A percentile compares a stretch with the other conserved stretches of the same genome.
Evolutionary conservation across 345 rosid genomes (phyloP).

Genomic region (Gossypium sturtianum): DNA sequence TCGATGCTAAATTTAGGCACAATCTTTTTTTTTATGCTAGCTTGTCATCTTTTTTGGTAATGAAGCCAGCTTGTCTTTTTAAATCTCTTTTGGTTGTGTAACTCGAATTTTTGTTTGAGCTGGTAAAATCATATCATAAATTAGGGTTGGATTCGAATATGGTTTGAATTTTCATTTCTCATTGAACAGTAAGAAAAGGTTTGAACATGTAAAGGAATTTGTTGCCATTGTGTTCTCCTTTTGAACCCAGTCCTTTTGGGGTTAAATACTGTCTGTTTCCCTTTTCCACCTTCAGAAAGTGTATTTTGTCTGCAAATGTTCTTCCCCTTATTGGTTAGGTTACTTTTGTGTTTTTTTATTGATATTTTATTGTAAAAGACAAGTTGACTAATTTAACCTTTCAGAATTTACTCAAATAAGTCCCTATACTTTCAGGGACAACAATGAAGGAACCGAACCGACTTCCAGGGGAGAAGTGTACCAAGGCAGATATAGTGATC

Average conservation of each 20-base stretch:
- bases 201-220: background rate
- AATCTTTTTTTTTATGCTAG: no score
- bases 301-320: constrained; percentile 35
- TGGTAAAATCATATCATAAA: no score
- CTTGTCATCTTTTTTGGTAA: no score
- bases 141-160: background rate
- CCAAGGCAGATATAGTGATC: constrained; percentile 50
- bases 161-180: constrained; percentile 12
- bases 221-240: background rate
- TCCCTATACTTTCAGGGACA: background rate
- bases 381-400: no score
- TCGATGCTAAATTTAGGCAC: background rate
- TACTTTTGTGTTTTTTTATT: no score
- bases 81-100: no score
- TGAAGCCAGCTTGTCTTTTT: no score
- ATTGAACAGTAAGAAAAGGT: constrained; percentile 1
- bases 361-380: no score
- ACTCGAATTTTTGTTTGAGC: no score
- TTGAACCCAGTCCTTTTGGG: constrained; percentile 3
- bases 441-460: constrained; percentile 43
- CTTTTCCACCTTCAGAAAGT: constrained; percentile 32
- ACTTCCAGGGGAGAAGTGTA: constrained; percentile 57
- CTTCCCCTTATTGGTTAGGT: constrained; percentile 14
- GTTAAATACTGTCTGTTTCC: constrained; percentile 21
- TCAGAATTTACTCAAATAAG: no score